phyloP scores from a whole-genome alignment of 2,329 filamentous ascomycete genomes.

The Ceratocystis variospora region DNA sequence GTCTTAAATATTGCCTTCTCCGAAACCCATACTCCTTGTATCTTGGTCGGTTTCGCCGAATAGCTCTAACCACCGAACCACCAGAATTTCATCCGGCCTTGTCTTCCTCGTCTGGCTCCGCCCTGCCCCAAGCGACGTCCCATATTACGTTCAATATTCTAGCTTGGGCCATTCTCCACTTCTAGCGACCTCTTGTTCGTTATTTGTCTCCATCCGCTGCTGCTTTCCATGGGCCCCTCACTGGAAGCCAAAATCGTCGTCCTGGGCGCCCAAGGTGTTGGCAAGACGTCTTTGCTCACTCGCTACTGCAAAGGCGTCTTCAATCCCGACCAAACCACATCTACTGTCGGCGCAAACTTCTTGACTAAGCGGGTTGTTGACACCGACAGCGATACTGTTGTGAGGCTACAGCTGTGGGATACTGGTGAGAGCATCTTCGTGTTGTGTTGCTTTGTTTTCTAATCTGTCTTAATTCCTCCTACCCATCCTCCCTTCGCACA shows the following conservation, averaged over 20 bases:
- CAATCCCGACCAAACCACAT: slow-evolving; percentile 48
- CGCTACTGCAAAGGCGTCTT: slow-evolving; percentile 63
- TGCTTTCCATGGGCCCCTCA: slow-evolving; percentile 34
- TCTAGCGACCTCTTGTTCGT: not conserved
- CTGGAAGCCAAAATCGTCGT: slow-evolving; percentile 74
- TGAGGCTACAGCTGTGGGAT: slow-evolving; percentile 93
- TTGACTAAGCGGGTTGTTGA: slow-evolving; percentile 70
- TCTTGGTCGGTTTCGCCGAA: too few relatives aligned
- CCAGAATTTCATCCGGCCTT: not conserved
- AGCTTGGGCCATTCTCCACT: not conserved
- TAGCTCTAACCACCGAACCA: too few relatives aligned
- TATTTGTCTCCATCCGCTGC: not conserved
- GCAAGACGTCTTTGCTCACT: slow-evolving; percentile 65
- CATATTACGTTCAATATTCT: not conserved
- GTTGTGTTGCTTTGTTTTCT: slow-evolving; percentile 14
- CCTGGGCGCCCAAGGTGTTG: slow-evolving; percentile 64
- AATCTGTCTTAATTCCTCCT: not conserved
- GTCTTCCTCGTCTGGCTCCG: not conserved
- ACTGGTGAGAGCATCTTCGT: slow-evolving; percentile 41
- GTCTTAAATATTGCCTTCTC: too few relatives aligned
- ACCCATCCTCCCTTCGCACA: slow-evolving; percentile 14
- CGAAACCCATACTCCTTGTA: too few relatives aligned
- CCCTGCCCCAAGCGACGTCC: not conserved
- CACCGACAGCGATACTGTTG: slow-evolving; percentile 68
- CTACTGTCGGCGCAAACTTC: slow-evolving; percentile 69